Percentiles rank a stretch among this genome's conserved stretches.
Evolutionary conservation across 257 asterid species (phyloP).

Genomic region (Voacanga thouarsii): DNA sequence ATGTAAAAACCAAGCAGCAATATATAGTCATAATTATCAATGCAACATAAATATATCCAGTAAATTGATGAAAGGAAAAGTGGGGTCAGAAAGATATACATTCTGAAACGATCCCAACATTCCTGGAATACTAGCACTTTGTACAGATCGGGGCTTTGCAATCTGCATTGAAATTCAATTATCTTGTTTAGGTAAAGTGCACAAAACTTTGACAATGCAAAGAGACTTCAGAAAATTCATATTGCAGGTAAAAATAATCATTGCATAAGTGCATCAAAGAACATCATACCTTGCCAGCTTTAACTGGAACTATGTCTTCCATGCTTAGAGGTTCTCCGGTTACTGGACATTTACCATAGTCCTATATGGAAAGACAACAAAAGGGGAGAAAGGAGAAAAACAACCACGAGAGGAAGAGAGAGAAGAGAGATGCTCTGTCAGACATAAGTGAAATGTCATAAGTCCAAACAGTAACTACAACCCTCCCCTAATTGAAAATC

Average conservation of each 20-base stretch:
- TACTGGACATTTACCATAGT: slow-evolving; percentile 94
- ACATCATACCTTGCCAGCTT: slow-evolving; percentile 73
- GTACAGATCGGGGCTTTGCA: slow-evolving; percentile 92
- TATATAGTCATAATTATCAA: background rate
- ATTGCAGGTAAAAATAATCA: background rate
- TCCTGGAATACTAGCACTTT: slow-evolving; percentile 99
- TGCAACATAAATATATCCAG: background rate
- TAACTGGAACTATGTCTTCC: slow-evolving; percentile 81
- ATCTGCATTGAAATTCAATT: slow-evolving; percentile 47
- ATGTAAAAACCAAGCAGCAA: background rate
- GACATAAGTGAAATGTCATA: background rate
- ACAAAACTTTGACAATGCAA: background rate
- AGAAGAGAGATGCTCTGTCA: background rate
- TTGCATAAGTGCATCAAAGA: background rate
- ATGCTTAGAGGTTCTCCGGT: slow-evolving; percentile 81
- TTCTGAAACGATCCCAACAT: slow-evolving; percentile 98
- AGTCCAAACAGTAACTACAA: background rate
- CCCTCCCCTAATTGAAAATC: background rate
- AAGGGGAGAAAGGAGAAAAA: background rate
- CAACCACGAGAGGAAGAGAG: background rate
- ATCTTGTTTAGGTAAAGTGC: background rate
- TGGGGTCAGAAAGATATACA: slow-evolving; percentile 44
- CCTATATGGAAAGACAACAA: slow-evolving; percentile 39
- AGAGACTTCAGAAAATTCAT: background rate
- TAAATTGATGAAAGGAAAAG: slow-evolving; percentile 6